Percentiles rank a stretch among this genome's conserved stretches.
Conservation (phyloP, 805 yeast species). For the Lachancea dasiensis region DNA sequence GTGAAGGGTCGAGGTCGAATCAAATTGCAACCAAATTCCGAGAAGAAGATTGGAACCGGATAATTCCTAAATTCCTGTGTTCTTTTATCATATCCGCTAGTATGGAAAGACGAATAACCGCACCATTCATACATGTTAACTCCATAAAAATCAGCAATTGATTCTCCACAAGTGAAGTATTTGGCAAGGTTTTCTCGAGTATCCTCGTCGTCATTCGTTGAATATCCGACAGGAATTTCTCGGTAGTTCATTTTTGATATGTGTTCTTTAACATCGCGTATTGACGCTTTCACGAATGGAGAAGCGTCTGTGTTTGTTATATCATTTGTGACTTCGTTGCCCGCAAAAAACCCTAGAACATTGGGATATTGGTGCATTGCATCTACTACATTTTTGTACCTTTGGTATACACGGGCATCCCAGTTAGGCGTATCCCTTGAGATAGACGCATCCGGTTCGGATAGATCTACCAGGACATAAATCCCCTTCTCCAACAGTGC, state of each 20-base stretch:
- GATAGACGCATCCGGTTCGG: slow-evolving; percentile 78
- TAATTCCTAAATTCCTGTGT: slow-evolving; percentile 57
- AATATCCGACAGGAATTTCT: slow-evolving; percentile 86
- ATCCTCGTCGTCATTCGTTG: slow-evolving; percentile 81
- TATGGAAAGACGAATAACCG: slow-evolving; percentile 53
- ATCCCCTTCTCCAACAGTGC: slow-evolving; percentile 78
- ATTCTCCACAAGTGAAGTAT: slow-evolving; percentile 78
- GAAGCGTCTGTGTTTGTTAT: slow-evolving; percentile 80
- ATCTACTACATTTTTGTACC: slow-evolving; percentile 83
- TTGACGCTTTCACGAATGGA: slow-evolving; percentile 92
- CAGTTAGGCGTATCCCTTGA: slow-evolving; percentile 73
- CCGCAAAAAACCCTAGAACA: slow-evolving; percentile 92
- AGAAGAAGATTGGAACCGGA: slow-evolving; percentile 70
- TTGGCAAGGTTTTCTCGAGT: slow-evolving; percentile 76
- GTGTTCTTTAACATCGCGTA: slow-evolving; percentile 80
- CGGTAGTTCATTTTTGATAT: slow-evolving; percentile 58
- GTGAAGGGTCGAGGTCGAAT: slow-evolving; percentile 65
- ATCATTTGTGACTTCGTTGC: slow-evolving; percentile 93
- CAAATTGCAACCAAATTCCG: slow-evolving; percentile 74
- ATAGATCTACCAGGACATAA: slow-evolving; percentile 83
- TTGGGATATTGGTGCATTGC: slow-evolving; percentile 70
- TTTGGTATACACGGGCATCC: slow-evolving; percentile 61
- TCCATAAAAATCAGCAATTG: slow-evolving; percentile 68
- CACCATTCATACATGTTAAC: slow-evolving; percentile 89
- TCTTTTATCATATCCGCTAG: slow-evolving; percentile 62